These are phyloP conservation scores for Kalmanozyma brasiliensis DNA, from an alignment of 1,284 basidiomycete species.

Conservation along the genomic window DNA sequence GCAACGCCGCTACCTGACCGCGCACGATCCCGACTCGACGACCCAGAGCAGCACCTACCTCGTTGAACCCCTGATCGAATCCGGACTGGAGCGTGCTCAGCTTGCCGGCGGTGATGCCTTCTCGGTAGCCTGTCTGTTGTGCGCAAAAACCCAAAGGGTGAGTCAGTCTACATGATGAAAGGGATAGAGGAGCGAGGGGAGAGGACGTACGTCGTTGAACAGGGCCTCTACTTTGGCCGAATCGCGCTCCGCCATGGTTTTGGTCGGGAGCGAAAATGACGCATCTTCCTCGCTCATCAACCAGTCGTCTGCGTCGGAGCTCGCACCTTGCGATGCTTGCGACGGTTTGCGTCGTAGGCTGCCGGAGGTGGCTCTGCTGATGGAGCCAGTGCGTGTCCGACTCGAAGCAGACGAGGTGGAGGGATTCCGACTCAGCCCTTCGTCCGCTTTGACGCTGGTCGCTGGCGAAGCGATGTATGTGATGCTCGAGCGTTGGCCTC, in stretches of 20 bases:
- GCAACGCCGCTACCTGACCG: constrained; percentile 75
- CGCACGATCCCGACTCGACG: constrained; percentile 77
- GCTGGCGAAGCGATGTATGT: constrained; percentile 44
- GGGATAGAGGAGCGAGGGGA: neutral
- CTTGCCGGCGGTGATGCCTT: constrained; percentile 86
- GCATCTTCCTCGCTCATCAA: constrained; percentile 46
- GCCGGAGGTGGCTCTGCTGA: constrained; percentile 9
- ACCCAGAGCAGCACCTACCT: constrained; percentile 78
- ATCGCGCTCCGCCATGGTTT: constrained; percentile 49
- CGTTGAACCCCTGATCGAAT: constrained; percentile 81
- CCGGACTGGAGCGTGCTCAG: constrained; percentile 80
- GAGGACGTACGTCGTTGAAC: constrained; percentile 52
- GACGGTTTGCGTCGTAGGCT: constrained; percentile 17
- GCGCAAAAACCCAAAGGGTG: neutral
- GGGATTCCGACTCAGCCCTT: constrained; percentile 4
- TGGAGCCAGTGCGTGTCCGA: constrained; percentile 20
- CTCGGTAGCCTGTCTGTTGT: constrained; percentile 81
- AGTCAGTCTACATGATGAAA: neutral
- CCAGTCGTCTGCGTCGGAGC: constrained; percentile 49
- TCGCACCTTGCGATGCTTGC: constrained; percentile 9
- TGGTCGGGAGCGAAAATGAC: constrained; percentile 3
- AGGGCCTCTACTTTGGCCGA: constrained; percentile 43
- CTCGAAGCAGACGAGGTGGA: constrained; percentile 17
- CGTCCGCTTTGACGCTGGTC: constrained; percentile 10
- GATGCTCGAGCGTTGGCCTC: constrained; percentile 35